Evolutionary conservation across 2,329 filamentous ascomycete species (phyloP), one percentile per base, ranked within the genome.

Genomic region (Diaporthe sp.): DNA sequence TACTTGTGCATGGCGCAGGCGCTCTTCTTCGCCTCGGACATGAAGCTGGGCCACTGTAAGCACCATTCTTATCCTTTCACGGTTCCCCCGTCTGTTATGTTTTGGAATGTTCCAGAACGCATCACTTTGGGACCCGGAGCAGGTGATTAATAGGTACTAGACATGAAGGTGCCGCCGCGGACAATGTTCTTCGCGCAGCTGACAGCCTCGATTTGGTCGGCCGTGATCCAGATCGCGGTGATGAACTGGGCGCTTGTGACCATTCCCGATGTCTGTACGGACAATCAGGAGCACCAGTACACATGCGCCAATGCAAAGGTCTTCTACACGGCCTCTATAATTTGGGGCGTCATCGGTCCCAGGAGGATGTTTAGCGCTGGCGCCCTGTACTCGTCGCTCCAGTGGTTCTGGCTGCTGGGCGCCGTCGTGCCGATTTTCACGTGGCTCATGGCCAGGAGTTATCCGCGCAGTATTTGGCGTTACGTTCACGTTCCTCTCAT

Each of bases 261-360:
- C 68, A 95, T 95, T 77, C 85, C 88, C 3, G 86, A 90, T 53
- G 86, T 95, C 20, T 95, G 94, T 84, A 82, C 83, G 31, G 82
- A 85, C 15, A 81, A 86, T 13, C 86, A 92, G 74, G 85, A 89
- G 60, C 85, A 90, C 79, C 87, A 88, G 78, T 92, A 92, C 82
- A 90, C 86, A 4, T 91, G 89, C 80, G 87, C 89, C 10, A 86
- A 86, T 71, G 88, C 87, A 68, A 87, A 86, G 75, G 88, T 90
- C 73, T 90, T 90, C 83, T 95, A 93, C 85, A 94, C 91, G 1
- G 91, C 91, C 1, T 94, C 92, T 5, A 87, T 94, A 67, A 90
- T 94, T 79, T 94, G 93, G 93, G 93, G 93, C 75, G 88, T 92
- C 73, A 94, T 95, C 76, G 93, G 94, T 0, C 93, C 93, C 0